These are phyloP conservation scores for Cutaneotrichosporon cutaneum DNA, from an alignment of 1,284 basidiomycete genomes.

Conservation along the genomic window DNA sequence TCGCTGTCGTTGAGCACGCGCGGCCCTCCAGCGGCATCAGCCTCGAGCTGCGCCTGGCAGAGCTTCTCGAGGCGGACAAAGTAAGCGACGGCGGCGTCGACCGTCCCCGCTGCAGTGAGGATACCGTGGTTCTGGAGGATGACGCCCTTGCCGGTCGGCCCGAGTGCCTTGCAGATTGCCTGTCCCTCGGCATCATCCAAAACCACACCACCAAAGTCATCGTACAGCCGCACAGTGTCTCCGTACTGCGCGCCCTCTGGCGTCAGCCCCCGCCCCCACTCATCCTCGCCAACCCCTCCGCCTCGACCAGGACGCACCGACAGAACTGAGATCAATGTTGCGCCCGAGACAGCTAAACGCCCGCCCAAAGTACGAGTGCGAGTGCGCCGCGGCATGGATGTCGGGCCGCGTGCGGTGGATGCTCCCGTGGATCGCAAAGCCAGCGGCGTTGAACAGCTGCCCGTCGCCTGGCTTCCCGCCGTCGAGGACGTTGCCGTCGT, in stretches of 20 bases:
- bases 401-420: conserved; percentile 64
- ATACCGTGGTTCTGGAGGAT: conserved; percentile 50
- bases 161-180: conserved; percentile 50
- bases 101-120: conserved; percentile 28
- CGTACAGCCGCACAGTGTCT: conserved; percentile 41
- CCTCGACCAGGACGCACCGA: conserved; percentile 35
- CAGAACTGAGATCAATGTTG: conserved; percentile 61
- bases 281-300: no score
- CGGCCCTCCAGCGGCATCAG: conserved; percentile 40
- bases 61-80: conserved; percentile 36
- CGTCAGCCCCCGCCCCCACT: not conserved
- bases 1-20: conserved; percentile 60
- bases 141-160: conserved; percentile 43
- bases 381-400: conserved; percentile 64
- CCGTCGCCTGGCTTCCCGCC: conserved; percentile 47
- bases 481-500: conserved; percentile 56
- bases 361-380: conserved; percentile 63
- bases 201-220: conserved; percentile 52
- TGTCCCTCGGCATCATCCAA: conserved; percentile 51
- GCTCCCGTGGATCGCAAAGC: conserved; percentile 60
- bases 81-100: conserved; percentile 38
- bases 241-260: conserved; percentile 38
- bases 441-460: conserved; percentile 54
- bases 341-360: conserved; percentile 63
- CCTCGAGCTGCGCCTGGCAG: conserved; percentile 37